These are phyloP conservation scores for Vaucheria bursata DNA, from an alignment of 352 stramenopile species.

Conservation along the genomic window DNA sequence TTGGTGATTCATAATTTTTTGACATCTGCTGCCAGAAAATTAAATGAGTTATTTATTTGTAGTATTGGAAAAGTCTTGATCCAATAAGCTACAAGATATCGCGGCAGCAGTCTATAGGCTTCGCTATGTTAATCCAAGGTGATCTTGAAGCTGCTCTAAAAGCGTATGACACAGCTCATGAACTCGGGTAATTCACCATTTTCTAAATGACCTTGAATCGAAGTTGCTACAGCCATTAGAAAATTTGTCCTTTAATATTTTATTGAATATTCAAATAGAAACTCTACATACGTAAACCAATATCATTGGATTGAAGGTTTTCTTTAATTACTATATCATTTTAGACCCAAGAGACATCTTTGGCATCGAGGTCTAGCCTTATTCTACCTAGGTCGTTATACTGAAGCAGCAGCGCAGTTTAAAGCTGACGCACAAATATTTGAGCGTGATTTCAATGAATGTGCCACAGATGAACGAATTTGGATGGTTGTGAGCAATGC, in stretches of 20 bases:
- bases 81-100: background rate
- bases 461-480: slow-evolving; percentile 38
- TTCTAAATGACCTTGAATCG: background rate
- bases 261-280: background rate
- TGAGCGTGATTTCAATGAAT: slow-evolving; percentile 28
- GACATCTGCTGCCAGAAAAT: no score
- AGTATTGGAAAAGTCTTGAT: background rate
- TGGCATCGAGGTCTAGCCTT: slow-evolving; percentile 27
- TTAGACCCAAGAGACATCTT: background rate
- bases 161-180: background rate
- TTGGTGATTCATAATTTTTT: no score
- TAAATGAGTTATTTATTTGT: no score
- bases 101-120: background rate
- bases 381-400: slow-evolving; percentile 32
- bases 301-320: background rate
- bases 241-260: background rate
- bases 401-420: slow-evolving; percentile 15
- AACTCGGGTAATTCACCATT: background rate
- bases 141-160: background rate
- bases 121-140: background rate
- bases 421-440: slow-evolving; percentile 19
- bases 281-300: background rate
- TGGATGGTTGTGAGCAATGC: background rate
- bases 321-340: background rate
- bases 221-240: background rate